Conservation (phyloP, 1,284 basidiomycete species). For the Trichosporon faecale region DNA sequence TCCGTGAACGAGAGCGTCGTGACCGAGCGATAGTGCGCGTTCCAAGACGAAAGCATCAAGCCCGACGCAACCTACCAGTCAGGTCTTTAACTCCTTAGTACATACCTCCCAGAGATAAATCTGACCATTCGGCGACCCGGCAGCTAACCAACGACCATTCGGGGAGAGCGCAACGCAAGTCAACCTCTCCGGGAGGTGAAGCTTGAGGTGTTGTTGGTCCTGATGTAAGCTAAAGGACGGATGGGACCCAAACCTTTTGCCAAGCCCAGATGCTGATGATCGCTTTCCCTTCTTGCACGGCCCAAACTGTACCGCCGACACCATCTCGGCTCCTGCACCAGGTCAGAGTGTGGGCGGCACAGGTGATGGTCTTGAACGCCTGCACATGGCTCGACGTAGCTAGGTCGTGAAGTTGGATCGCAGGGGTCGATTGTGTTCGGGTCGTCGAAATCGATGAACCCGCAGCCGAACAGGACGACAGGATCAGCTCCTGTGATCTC, state of each 20-base stretch:
- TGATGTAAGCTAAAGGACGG: constrained; percentile 42
- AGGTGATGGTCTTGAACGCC: constrained; percentile 51
- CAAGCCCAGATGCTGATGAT: constrained; percentile 53
- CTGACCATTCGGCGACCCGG: constrained; percentile 80
- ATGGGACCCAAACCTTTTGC: constrained; percentile 48
- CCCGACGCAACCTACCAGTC: constrained; percentile 73
- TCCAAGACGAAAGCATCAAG: constrained; percentile 81
- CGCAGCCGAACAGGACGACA: constrained; percentile 42
- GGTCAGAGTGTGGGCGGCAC: constrained; percentile 36
- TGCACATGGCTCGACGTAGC: constrained; percentile 47
- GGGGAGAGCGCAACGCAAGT: constrained; percentile 72
- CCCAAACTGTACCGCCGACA: constrained; percentile 48
- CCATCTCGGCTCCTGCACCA: constrained; percentile 41
- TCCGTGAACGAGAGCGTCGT: constrained; percentile 76
- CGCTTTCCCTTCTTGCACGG: constrained; percentile 53
- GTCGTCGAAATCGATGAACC: constrained; percentile 25
- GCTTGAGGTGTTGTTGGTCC: constrained; percentile 82
- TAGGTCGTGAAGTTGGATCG: constrained; percentile 52
- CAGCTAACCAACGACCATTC: constrained; percentile 73
- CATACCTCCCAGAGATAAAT: constrained; percentile 93
- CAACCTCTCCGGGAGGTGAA: constrained; percentile 85
- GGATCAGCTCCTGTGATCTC: constrained; percentile 47
- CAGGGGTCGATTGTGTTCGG: constrained; percentile 36
- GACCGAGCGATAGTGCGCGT: constrained; percentile 89
- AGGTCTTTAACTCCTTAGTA: constrained; percentile 21